Evolutionary conservation across 2,329 filamentous ascomycete genomes (phyloP).

Genomic region (Trichocomaceae sp.): DNA sequence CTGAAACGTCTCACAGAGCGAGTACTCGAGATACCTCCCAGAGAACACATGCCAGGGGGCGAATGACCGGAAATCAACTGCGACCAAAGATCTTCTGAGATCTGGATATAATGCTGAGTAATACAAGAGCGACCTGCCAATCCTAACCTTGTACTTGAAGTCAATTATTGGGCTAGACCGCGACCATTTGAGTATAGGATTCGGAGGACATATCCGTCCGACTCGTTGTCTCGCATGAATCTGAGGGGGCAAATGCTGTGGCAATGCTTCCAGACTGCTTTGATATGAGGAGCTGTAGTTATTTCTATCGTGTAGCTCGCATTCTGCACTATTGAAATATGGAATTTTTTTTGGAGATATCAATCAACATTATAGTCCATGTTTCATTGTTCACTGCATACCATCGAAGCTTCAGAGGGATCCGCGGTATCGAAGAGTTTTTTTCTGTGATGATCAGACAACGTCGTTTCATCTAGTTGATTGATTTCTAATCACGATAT

Average conservation of each 20-base stretch:
- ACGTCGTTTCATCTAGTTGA: not conserved
- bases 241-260: constrained; percentile 8
- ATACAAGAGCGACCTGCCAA: not conserved
- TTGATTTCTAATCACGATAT: not conserved
- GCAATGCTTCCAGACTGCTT: constrained; percentile 1
- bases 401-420: not conserved
- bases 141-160: constrained; percentile 3
- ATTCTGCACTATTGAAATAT: not conserved
- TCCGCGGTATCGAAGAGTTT: not conserved
- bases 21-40: constrained; percentile 3
- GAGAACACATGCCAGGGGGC: constrained; percentile 7
- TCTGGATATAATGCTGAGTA: not conserved
- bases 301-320: not conserved
- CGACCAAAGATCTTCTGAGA: constrained; percentile 11
- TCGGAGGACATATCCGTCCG: constrained; percentile 9
- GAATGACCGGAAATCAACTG: constrained; percentile 14
- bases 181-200: not conserved
- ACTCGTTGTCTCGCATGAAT: not conserved
- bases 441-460: not conserved
- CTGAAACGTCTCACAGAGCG: constrained; percentile 5
- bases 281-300: not conserved
- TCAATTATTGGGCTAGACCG: constrained; percentile 13
- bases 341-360: not conserved
- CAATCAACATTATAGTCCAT: not conserved
- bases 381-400: not conserved